Evolutionary conservation across 2,329 filamentous ascomycete species (phyloP).

Genomic region (Fusarium keratoplasticum): DNA sequence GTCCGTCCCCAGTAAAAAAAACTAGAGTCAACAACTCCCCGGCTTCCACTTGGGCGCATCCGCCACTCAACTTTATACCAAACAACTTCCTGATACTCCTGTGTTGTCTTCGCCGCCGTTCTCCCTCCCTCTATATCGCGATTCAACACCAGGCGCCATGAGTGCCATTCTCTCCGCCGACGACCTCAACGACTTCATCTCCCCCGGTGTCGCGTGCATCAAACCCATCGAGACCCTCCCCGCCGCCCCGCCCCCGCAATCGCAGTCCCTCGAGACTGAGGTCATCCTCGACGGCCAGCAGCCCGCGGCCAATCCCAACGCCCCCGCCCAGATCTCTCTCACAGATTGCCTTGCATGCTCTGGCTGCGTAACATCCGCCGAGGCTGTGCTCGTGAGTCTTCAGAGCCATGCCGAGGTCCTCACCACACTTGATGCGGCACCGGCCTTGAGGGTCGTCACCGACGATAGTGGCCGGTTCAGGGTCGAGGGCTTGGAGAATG

Average conservation of each 20-base stretch:
- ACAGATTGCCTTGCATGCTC: conserved; percentile 98
- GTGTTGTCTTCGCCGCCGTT: background rate
- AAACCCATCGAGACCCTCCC: conserved; percentile 96
- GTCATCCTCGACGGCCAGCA: conserved; percentile 92
- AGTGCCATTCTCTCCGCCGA: conserved; percentile 97
- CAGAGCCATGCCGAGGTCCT: conserved; percentile 96
- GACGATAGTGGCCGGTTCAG: conserved; percentile 49
- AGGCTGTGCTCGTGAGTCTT: conserved; percentile 94
- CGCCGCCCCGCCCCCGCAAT: conserved; percentile 54
- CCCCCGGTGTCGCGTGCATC: conserved; percentile 96
- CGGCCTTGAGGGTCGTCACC: conserved; percentile 57
- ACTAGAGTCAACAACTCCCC: conserved; percentile 11
- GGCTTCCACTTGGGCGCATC: conserved; percentile 6
- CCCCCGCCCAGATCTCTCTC: conserved; percentile 90
- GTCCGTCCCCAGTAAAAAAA: conserved; percentile 15
- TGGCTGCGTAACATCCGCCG: conserved; percentile 95
- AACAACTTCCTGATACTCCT: conserved; percentile 13
- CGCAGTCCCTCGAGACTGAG: conserved; percentile 72
- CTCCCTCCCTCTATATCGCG: background rate
- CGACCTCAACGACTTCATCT: conserved; percentile 99
- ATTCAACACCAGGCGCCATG: conserved; percentile 66
- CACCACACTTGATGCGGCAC: conserved; percentile 78
- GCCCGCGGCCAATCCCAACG: conserved; percentile 64
- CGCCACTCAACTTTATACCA: conserved; percentile 23
- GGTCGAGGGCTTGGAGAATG: conserved; percentile 66